Evolutionary conservation across 163 green algal species (phyloP).

Genomic region (Chlamydomonas reinhardtii): DNA sequence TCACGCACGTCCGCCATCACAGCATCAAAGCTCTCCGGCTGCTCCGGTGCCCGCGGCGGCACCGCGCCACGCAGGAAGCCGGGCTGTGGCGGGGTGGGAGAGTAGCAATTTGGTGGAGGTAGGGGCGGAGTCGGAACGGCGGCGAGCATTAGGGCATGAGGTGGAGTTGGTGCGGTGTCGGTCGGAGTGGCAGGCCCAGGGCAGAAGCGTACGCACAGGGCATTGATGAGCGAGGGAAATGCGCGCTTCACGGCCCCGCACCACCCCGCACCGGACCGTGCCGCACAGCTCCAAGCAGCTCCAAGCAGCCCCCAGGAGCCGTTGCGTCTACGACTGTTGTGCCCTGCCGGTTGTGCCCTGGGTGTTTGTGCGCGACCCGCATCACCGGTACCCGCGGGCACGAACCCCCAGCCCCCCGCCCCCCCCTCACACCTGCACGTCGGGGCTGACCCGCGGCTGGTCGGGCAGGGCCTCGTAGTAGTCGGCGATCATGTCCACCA

Average conservation of each 20-base stretch:
- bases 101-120: too few relatives aligned
- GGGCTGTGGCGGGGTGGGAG: slow-evolving; percentile 16
- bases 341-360: too few relatives aligned
- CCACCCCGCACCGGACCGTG: too few relatives aligned
- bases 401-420: background rate
- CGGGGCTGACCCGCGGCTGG: slow-evolving; percentile 6
- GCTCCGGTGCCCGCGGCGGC: slow-evolving; percentile 30
- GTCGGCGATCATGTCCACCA: slow-evolving; percentile 54
- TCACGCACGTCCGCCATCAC: slow-evolving; percentile 41
- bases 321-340: too few relatives aligned
- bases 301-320: too few relatives aligned
- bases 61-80: slow-evolving; percentile 46
- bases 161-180: background rate
- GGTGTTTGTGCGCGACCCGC: background rate
- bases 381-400: background rate
- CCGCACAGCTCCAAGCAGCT: too few relatives aligned
- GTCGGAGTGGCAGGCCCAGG: too few relatives aligned
- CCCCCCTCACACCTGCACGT: slow-evolving; percentile 21
- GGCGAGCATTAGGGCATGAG: too few relatives aligned
- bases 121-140: too few relatives aligned
- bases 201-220: too few relatives aligned
- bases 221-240: too few relatives aligned
- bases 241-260: too few relatives aligned
- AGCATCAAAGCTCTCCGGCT: slow-evolving; percentile 26
- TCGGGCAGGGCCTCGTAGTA: slow-evolving; percentile 21